phyloP scores from a whole-genome alignment of 495 filamentous ascomycete genomes.

The Rhypophila decipiens region DNA sequence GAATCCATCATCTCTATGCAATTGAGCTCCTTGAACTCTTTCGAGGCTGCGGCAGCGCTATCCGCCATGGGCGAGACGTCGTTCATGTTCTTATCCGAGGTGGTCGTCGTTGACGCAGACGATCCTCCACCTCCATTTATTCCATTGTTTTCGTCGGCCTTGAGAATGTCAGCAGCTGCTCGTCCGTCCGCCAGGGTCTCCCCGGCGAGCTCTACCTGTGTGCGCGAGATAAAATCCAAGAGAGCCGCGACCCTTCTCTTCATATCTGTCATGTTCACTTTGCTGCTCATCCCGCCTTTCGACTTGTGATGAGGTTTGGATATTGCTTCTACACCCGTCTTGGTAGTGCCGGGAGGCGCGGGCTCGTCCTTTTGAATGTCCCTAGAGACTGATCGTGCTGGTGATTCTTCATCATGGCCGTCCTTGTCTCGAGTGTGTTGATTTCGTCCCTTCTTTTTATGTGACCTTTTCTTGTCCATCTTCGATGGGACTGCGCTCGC shows the following conservation, averaged over 20 bases:
- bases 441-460: slow-evolving; percentile 76
- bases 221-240: slow-evolving; percentile 82
- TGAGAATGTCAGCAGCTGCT: slow-evolving; percentile 11
- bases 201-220: slow-evolving; percentile 81
- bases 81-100: slow-evolving; percentile 2
- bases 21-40: slow-evolving; percentile 59
- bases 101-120: background rate
- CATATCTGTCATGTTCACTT: slow-evolving; percentile 87
- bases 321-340: slow-evolving; percentile 12
- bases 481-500: slow-evolving; percentile 20
- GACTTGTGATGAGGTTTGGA: slow-evolving; percentile 17
- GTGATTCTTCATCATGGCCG: slow-evolving; percentile 56
- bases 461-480: slow-evolving; percentile 36
- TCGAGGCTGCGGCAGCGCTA: background rate
- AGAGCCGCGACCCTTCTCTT: slow-evolving; percentile 76
- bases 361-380: slow-evolving; percentile 44
- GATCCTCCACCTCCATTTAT: background rate
- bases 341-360: slow-evolving; percentile 14
- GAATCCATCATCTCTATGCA: slow-evolving; percentile 80
- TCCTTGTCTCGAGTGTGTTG: slow-evolving; percentile 80
- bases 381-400: slow-evolving; percentile 60
- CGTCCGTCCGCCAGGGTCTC: slow-evolving; percentile 21
- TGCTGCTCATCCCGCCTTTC: slow-evolving; percentile 46
- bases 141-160: slow-evolving; percentile 8
- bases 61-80: background rate